Base-by-base conservation (phyloP, 192 early-diverging fungal species). In the Coemansia sp. region DNA sequence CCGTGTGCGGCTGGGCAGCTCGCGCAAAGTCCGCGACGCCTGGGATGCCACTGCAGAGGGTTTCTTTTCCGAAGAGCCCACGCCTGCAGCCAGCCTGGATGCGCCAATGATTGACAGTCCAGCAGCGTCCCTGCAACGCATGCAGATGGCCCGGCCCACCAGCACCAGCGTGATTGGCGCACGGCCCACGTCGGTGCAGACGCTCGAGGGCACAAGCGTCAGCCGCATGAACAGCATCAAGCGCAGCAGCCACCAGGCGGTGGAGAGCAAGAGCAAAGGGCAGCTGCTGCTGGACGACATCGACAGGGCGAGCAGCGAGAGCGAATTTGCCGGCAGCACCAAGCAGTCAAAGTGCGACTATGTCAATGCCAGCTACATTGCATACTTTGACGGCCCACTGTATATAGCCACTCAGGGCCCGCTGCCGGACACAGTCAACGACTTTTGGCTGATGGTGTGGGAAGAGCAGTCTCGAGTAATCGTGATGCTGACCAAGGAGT, bases 351-450 rank as follows among this genome's bases (percentile, higher is more conserved):
- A 39, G 15, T 41, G 20, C 59, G 88, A 90, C 68, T 92, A 88
- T 63, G 91, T 96, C 55, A 96, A 96, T 75, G 93, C 93, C 49
- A 88, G 85, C 45, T 84, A 83, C 45, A 71, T 93, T 8, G 51
- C 69, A 1, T 76, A 80, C 16, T 82, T 77, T 26, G 53, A 60
- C 21, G 66, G 62, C 1, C 70, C 82, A 28, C 53, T 69, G 14
- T 98, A 93, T 56, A 96, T 98, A 68, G 86, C 88, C 0, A 84
- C 90, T 9, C 96, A 98, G 62, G 96, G 92, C 0, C 96, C 96
- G 7, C 59, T 94, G 38, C 80, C 77, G 0, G 69, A 75, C 10
- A 96, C 93, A 0, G 68, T 85, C 18, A 53, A 69, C 21, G 91
- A 91, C 51, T 96, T 98, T 67, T 98, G 96, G 96, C 79, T 80